A percentile compares a stretch with the other conserved stretches of the same genome.
These are phyloP conservation scores for Echites panduratus DNA, from an alignment of 257 asterid species.

Conservation along the genomic window DNA sequence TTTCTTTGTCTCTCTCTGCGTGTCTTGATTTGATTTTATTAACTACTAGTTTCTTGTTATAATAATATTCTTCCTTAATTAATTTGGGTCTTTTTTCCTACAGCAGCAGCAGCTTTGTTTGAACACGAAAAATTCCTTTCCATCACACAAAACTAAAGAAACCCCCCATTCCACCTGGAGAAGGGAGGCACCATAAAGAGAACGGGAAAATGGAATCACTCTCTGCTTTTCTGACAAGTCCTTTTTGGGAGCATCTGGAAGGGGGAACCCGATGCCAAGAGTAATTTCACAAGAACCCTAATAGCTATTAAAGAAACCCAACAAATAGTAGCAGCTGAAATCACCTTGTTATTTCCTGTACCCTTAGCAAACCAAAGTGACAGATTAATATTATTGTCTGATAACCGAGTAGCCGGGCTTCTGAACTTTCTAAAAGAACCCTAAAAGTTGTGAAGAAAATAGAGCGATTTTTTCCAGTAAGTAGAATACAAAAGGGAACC, in stretches of 20 bases:
- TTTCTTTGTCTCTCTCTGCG: neutral
- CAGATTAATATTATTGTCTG: neutral
- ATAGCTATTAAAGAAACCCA: neutral
- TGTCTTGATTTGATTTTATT: neutral
- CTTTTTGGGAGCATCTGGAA: neutral
- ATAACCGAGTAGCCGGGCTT: no score
- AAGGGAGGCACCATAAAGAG: neutral
- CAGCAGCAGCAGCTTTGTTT: neutral
- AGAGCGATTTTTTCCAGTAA: neutral
- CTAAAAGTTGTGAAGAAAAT: neutral
- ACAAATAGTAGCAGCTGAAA: neutral
- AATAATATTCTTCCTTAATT: no score
- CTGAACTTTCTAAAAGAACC: neutral
- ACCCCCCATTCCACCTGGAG: neutral
- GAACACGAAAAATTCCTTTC: neutral
- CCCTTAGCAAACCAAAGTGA: no score
- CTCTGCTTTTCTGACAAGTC: neutral
- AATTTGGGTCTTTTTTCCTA: no score
- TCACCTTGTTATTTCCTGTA: no score
- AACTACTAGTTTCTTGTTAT: neutral
- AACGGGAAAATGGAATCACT: neutral
- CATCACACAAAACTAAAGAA: neutral
- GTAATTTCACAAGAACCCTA: conserved; percentile 5
- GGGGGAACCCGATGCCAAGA: neutral
- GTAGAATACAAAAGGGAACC: neutral